Evolutionary conservation across 108 stramenopile species (phyloP).

Genomic region (Tribonema minus): DNA sequence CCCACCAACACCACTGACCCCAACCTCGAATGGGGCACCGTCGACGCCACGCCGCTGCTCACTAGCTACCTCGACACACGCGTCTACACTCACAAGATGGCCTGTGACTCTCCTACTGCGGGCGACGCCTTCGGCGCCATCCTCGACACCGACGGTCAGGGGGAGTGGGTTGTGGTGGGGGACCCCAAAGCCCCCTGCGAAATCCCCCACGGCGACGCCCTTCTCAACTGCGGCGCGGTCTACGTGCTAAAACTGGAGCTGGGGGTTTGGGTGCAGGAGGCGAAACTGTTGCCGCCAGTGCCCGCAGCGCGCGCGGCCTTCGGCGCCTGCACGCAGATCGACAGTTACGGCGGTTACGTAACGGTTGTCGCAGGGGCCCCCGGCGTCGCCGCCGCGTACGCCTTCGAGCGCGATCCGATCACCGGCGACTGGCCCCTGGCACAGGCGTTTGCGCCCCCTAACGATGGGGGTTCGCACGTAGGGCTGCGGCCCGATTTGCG

Average conservation of each 20-base stretch:
- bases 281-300: slow-evolving; percentile 4
- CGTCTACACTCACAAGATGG: slow-evolving; percentile 20
- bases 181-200: background rate
- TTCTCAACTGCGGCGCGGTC: slow-evolving; percentile 54
- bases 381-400: slow-evolving; percentile 53
- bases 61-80: slow-evolving; percentile 27
- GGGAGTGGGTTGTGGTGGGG: background rate
- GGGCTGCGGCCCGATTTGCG: background rate
- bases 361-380: slow-evolving; percentile 64
- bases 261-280: slow-evolving; percentile 39
- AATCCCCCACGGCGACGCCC: background rate
- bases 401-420: slow-evolving; percentile 44
- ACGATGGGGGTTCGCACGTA: background rate
- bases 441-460: background rate
- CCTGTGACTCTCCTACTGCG: background rate
- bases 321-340: background rate
- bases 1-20: slow-evolving; percentile 13
- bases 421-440: slow-evolving; percentile 37
- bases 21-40: slow-evolving; percentile 1
- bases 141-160: background rate
- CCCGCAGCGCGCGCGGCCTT: background rate
- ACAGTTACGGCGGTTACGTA: background rate
- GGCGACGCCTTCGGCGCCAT: background rate
- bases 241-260: slow-evolving; percentile 52
- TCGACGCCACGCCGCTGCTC: slow-evolving; percentile 1